These are phyloP conservation scores for Porpolomopsis calyptriformis DNA, from an alignment of 768 basidiomycete species.

Conservation along the genomic window DNA sequence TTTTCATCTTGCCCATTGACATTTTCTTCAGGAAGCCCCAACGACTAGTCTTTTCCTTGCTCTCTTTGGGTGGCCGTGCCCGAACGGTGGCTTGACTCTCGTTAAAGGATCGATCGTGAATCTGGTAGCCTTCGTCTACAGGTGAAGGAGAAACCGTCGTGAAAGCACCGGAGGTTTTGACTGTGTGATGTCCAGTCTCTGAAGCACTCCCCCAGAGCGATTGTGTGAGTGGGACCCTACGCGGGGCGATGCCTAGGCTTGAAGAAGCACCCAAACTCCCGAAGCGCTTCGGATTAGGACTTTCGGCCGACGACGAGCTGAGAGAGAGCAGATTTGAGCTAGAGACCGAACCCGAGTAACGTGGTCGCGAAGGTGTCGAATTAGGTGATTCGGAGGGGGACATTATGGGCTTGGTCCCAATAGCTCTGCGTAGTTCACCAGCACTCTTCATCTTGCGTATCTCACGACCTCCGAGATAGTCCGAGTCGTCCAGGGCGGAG, in stretches of 20 bases:
- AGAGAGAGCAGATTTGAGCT: conserved; percentile 53
- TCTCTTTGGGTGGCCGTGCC: conserved; percentile 22
- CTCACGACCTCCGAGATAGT: conserved; percentile 43
- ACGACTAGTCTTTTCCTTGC: conserved; percentile 57
- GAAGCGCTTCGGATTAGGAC: conserved; percentile 42
- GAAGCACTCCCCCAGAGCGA: conserved; percentile 44
- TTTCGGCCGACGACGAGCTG: conserved; percentile 25
- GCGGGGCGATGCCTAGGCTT: conserved; percentile 25
- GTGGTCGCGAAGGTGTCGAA: conserved; percentile 20
- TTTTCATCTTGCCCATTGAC: conserved; percentile 89
- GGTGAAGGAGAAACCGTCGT: conserved; percentile 4
- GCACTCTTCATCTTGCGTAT: conserved; percentile 82
- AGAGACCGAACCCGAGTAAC: conserved; percentile 53
- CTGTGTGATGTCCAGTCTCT: conserved; percentile 21
- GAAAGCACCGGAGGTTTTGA: conserved; percentile 1
- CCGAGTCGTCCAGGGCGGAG: conserved; percentile 28
- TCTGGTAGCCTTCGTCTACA: conserved; percentile 9
- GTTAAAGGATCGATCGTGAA: conserved; percentile 6
- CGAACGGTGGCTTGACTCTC: conserved; percentile 16
- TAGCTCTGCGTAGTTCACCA: conserved; percentile 56
- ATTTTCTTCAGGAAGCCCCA: conserved; percentile 98
- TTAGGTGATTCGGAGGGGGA: conserved; percentile 4
- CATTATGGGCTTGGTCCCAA: conserved; percentile 15
- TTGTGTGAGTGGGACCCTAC: conserved; percentile 33
- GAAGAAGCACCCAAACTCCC: conserved; percentile 59